These are phyloP conservation scores for Fusarium chaquense DNA, from an alignment of 2,329 filamentous ascomycete genomes.

Conservation along the genomic window DNA sequence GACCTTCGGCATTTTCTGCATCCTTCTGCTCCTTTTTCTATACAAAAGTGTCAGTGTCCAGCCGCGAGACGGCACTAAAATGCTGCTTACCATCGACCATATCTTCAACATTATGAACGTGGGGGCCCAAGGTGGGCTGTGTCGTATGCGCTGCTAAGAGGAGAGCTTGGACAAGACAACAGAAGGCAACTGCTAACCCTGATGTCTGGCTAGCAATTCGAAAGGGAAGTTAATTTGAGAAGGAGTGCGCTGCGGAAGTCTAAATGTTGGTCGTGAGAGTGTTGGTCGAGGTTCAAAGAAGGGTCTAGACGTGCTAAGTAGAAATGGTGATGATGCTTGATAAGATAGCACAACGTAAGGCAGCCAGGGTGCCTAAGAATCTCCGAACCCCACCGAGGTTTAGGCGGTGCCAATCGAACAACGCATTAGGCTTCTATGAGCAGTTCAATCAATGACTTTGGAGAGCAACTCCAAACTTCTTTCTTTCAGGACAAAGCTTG, in stretches of 20 bases:
- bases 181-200: not conserved
- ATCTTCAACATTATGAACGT: slow-evolving; percentile 90
- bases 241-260: slow-evolving; percentile 1
- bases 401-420: slow-evolving; percentile 34
- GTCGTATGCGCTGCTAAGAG: slow-evolving; percentile 21
- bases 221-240: not conserved
- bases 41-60: slow-evolving; percentile 44
- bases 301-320: slow-evolving; percentile 37
- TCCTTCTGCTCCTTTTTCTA: slow-evolving; percentile 98
- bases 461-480: not conserved
- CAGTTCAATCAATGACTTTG: not conserved
- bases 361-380: slow-evolving; percentile 34
- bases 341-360: slow-evolving; percentile 48
- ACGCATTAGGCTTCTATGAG: not conserved
- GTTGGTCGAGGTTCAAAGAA: slow-evolving; percentile 29
- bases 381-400: slow-evolving; percentile 38
- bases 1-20: slow-evolving; percentile 83
- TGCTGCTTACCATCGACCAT: slow-evolving; percentile 87
- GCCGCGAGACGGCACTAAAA: not conserved
- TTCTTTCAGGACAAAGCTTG: not conserved
- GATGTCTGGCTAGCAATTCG: not conserved
- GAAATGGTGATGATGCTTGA: slow-evolving; percentile 49
- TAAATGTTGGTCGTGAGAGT: slow-evolving; percentile 19
- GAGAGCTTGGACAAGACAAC: not conserved
- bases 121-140: slow-evolving; percentile 44